phyloP scores from a whole-genome alignment of 2,329 filamentous ascomycete genomes.

The Cytospora piceicola region DNA sequence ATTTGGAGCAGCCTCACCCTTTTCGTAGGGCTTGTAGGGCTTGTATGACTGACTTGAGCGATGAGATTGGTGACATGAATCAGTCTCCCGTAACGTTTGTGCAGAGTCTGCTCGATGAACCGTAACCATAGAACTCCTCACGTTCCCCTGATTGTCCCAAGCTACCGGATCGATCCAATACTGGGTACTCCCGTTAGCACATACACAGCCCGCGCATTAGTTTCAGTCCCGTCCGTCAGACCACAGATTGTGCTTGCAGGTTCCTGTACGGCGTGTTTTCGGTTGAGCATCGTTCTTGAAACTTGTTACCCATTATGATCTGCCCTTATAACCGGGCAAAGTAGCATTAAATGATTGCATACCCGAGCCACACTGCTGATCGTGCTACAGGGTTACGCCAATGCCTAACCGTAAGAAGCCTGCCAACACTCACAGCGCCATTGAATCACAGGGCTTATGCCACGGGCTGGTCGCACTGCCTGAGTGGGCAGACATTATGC shows the following conservation, averaged over 20 bases:
- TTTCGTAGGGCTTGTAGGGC: not conserved
- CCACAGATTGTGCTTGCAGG: slow-evolving; percentile 9
- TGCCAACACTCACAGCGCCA: not conserved
- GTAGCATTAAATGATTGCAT: not conserved
- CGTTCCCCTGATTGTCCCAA: slow-evolving; percentile 24
- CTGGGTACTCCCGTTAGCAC: not conserved
- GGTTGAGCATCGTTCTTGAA: not conserved
- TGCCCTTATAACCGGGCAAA: slow-evolving; percentile 1
- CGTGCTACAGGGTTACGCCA: not conserved
- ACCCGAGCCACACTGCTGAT: not conserved
- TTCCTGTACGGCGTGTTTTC: slow-evolving; percentile 5
- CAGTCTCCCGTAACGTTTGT: not conserved
- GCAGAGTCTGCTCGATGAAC: slow-evolving; percentile 21
- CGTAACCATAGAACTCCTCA: slow-evolving; percentile 10
- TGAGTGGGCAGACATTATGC: not conserved
- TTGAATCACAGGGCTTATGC: not conserved
- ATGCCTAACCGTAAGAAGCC: not conserved
- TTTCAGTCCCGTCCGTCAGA: slow-evolving; percentile 11
- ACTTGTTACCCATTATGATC: slow-evolving; percentile 7
- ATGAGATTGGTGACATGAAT: slow-evolving; percentile 8
- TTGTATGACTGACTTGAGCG: slow-evolving; percentile 1
- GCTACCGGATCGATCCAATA: slow-evolving; percentile 21
- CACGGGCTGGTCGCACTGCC: not conserved
- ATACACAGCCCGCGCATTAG: slow-evolving; percentile 7
- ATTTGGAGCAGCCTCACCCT: slow-evolving; percentile 8